Conservation (phyloP, 495 filamentous ascomycete species). For the Talaromyces borbonicus region DNA sequence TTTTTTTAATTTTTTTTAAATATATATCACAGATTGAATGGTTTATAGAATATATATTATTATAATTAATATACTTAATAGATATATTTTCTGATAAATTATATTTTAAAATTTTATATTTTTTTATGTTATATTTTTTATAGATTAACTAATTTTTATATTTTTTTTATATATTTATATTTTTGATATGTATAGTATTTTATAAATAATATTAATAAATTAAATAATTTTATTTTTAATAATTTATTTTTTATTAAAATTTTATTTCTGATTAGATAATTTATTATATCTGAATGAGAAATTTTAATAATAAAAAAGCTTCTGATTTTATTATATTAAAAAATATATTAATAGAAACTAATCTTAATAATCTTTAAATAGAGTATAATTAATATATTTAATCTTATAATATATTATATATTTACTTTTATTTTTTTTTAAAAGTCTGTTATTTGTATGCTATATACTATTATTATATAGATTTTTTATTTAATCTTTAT, state of each 20-base stretch:
- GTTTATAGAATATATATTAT: conserved; percentile 2
- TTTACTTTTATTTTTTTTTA: background rate
- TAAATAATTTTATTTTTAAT: background rate
- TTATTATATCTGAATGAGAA: too few relatives aligned
- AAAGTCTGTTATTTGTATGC: background rate
- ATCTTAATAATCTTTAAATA: background rate
- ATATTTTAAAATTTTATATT: background rate
- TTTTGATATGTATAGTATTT: background rate
- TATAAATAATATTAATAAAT: background rate
- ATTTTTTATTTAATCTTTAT: conserved; percentile 1
- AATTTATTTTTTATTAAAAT: background rate
- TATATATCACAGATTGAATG: background rate
- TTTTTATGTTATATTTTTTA: background rate
- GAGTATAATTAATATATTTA: background rate
- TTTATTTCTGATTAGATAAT: background rate
- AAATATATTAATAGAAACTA: too few relatives aligned
- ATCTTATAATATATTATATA: background rate
- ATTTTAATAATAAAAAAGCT: background rate
- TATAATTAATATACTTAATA: background rate
- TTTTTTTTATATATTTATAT: conserved; percentile 7
- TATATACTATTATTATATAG: background rate
- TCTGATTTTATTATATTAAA: background rate
- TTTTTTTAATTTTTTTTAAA: conserved; percentile 8
- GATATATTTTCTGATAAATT: background rate
- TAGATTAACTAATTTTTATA: background rate